Conservation (phyloP, 164 flowering plant species). For the Berberis thunbergii region DNA sequence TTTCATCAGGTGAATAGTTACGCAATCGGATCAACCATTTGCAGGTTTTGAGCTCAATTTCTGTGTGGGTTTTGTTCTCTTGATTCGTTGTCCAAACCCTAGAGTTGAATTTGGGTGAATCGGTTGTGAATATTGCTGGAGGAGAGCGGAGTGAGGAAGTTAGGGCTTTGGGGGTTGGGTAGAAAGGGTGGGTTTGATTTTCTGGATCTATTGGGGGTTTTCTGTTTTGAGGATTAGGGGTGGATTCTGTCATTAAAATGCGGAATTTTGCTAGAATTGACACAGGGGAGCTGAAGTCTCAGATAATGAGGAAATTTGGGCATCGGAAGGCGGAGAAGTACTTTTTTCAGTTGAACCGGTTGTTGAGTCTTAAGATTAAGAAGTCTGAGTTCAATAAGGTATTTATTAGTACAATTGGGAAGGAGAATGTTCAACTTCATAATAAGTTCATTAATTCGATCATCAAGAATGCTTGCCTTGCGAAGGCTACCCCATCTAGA, state of each 20-base stretch:
- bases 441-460: constrained; percentile 52
- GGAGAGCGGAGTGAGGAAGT: neutral
- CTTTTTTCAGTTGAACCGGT: constrained; percentile 41
- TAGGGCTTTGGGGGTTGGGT: neutral
- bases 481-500: constrained; percentile 45
- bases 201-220: constrained; percentile 1
- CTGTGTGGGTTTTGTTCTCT: neutral
- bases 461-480: constrained; percentile 49
- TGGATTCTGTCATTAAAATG: constrained; percentile 23
- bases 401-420: constrained; percentile 52
- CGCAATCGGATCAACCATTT: neutral
- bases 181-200: neutral
- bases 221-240: constrained; percentile 12
- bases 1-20: neutral
- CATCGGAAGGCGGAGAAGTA: constrained; percentile 51
- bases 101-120: neutral
- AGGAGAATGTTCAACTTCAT: constrained; percentile 65
- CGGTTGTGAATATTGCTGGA: neutral
- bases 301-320: constrained; percentile 45
- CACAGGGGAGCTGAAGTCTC: constrained; percentile 49
- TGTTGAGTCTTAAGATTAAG: constrained; percentile 39
- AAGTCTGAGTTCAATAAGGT: constrained; percentile 55
- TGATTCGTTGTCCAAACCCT: neutral
- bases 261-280: constrained; percentile 39
- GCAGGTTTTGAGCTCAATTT: neutral